These are phyloP conservation scores for Candida hungchunana DNA, from an alignment of 805 yeast species.

Conservation along the genomic window DNA sequence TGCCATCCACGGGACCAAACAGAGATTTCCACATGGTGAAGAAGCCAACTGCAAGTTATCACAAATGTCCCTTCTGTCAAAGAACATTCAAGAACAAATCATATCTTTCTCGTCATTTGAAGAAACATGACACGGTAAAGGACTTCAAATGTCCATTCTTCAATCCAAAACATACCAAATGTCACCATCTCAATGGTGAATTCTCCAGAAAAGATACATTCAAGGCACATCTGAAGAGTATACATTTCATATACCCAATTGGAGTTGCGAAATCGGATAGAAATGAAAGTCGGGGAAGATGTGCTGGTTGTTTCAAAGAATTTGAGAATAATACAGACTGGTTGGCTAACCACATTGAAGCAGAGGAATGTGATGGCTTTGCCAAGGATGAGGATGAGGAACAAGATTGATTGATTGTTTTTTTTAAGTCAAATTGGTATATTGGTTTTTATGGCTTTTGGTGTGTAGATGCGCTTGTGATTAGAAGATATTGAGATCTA, in stretches of 20 bases:
- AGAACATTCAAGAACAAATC: constrained; percentile 74
- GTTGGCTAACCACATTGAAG: constrained; percentile 61
- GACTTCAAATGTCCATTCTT: constrained; percentile 80
- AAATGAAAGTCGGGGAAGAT: constrained; percentile 52
- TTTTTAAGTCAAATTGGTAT: neutral
- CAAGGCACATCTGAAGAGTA: constrained; percentile 72
- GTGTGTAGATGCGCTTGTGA: neutral
- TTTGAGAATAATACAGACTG: constrained; percentile 64
- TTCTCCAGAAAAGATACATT: constrained; percentile 77
- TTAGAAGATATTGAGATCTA: no score
- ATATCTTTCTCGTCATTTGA: constrained; percentile 76
- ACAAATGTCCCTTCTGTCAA: constrained; percentile 60
- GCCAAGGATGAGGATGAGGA: constrained; percentile 10
- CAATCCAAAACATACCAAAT: constrained; percentile 30
- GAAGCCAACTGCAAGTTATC: constrained; percentile 11
- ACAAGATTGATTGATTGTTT: no score
- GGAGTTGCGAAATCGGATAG: constrained; percentile 68
- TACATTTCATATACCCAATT: constrained; percentile 71
- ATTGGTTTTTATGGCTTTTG: neutral
- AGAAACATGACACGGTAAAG: constrained; percentile 72
- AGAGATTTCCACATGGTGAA: constrained; percentile 4
- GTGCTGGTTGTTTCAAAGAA: constrained; percentile 60
- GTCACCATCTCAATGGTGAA: constrained; percentile 68
- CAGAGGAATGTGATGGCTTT: constrained; percentile 42
- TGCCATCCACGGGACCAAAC: constrained; percentile 7